Percentiles rank a stretch among this genome's conserved stretches.
Conservation (phyloP, 768 basidiomycete genomes). For the Collybia sordida region DNA sequence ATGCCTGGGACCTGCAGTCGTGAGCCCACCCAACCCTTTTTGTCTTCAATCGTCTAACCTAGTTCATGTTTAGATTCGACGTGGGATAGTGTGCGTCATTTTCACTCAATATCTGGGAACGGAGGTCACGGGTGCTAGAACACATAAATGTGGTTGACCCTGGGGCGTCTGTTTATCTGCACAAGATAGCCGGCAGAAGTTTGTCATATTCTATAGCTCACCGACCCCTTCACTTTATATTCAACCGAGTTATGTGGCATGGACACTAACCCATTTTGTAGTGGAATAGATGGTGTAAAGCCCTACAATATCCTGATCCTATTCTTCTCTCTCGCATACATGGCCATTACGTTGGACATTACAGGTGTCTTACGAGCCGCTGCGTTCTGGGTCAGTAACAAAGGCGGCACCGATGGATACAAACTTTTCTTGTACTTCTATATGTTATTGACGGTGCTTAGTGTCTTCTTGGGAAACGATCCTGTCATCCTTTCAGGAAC, state of each 20-base stretch:
- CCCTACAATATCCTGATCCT: slow-evolving; percentile 93
- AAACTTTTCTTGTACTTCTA: slow-evolving; percentile 82
- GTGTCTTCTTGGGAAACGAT: slow-evolving; percentile 88
- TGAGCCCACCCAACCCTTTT: not conserved
- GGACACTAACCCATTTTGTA: slow-evolving; percentile 1
- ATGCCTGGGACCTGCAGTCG: slow-evolving; percentile 42
- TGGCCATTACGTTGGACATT: slow-evolving; percentile 88
- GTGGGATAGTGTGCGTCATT: slow-evolving; percentile 67
- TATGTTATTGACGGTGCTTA: slow-evolving; percentile 73
- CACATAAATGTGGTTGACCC: no score
- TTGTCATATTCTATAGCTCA: not conserved
- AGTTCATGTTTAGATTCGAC: slow-evolving; percentile 43
- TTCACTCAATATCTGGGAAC: not conserved
- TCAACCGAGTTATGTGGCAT: not conserved
- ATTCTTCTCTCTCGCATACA: slow-evolving; percentile 90
- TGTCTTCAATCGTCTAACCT: not conserved
- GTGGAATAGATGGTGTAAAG: slow-evolving; percentile 60
- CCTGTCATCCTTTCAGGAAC: slow-evolving; percentile 93
- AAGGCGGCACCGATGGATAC: slow-evolving; percentile 71
- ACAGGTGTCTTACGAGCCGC: slow-evolving; percentile 77
- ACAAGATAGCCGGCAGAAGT: not conserved
- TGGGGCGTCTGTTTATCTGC: not conserved
- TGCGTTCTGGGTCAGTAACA: slow-evolving; percentile 86
- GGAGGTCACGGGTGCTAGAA: no score
- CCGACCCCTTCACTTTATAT: not conserved